Evolutionary conservation across 106 monocot species (phyloP), one percentile per base, ranked within the genome.

Genomic region (Acorus gramineus): DNA sequence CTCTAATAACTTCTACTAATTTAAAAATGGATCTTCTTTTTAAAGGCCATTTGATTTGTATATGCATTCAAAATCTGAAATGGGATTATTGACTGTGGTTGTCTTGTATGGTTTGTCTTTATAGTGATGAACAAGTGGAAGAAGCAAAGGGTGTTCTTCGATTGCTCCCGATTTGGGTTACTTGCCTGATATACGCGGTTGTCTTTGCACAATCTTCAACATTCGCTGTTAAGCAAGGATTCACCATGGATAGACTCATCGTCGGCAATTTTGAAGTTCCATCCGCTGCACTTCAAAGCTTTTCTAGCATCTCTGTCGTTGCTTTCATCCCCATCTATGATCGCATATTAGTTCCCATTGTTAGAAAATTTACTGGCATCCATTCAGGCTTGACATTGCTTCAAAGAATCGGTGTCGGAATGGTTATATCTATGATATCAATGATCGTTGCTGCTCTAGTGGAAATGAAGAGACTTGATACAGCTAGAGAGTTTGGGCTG

Each of bases 151-250:
- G 28, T 28, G 28, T 28, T 28, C 28, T 28, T 28, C 62, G 67
- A 54, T 63, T 84, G 44, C 52, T 84, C 11, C 76, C 83, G 11
- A 76, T 79, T 14, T 79, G 83, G 79, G 71, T 63, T 2, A 73
- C 74, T 0, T 73, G 79, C 50, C 62, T 76, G 46, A 69, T 76
- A 47, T 84, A 76, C 12, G 79, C 69, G n/a, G 69, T 79, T 28
- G 79, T 78, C 5, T 79, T 79, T 53, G 67, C 83, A 2, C 83
- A 84, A 13, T 67, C 76, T 47, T 57, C 72, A n/a, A 83, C 83
- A 50, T 75, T 83, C 48, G 78, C 76, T 63, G 79, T 75, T 49
- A 83, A 83, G 60, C 83, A 83, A 62, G 83, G 78, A 1, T 72
- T 64, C 68, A 83, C 83, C 56, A 28, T 83, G 52, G 83, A 83